These are phyloP conservation scores for Sindora glabra DNA, from an alignment of 306 rosid genomes.

Conservation along the genomic window DNA sequence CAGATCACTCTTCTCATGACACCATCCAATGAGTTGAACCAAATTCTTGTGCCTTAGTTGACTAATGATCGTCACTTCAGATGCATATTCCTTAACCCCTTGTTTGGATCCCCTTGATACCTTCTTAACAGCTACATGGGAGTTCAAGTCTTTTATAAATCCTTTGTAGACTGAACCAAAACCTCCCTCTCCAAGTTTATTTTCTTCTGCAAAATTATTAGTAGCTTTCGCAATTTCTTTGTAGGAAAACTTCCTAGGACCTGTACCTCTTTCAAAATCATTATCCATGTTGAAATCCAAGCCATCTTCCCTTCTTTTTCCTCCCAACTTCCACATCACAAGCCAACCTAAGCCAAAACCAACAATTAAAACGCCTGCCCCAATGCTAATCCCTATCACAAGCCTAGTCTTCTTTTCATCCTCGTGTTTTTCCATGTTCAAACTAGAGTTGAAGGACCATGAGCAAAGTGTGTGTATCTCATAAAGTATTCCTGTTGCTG, in stretches of 20 bases:
- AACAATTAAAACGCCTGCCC: not conserved
- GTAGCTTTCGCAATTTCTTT: conserved; percentile 6
- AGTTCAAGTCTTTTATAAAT: not conserved
- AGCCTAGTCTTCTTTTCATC: not conserved
- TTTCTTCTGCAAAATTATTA: conserved; percentile 11
- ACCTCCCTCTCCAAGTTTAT: conserved; percentile 24
- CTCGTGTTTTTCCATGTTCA: not conserved
- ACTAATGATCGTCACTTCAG: conserved; percentile 25
- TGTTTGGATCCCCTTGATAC: conserved; percentile 7
- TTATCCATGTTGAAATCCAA: conserved; percentile 9
- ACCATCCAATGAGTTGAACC: conserved; percentile 27
- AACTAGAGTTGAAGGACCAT: conserved; percentile 8
- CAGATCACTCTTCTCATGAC: conserved; percentile 17
- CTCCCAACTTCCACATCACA: not conserved
- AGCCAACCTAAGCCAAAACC: not conserved
- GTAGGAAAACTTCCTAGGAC: conserved; percentile 15
- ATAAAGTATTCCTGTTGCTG: not conserved
- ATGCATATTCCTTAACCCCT: conserved; percentile 9
- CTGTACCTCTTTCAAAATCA: conserved; percentile 3
- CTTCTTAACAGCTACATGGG: conserved; percentile 19
- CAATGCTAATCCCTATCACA: not conserved
- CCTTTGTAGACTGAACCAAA: conserved; percentile 27
- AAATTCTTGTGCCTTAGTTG: conserved; percentile 23
- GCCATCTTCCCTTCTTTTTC: not conserved
- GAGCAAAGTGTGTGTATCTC: conserved; percentile 16